Conservation (phyloP, 495 filamentous ascomycete species). For the Cryomyces minteri region DNA sequence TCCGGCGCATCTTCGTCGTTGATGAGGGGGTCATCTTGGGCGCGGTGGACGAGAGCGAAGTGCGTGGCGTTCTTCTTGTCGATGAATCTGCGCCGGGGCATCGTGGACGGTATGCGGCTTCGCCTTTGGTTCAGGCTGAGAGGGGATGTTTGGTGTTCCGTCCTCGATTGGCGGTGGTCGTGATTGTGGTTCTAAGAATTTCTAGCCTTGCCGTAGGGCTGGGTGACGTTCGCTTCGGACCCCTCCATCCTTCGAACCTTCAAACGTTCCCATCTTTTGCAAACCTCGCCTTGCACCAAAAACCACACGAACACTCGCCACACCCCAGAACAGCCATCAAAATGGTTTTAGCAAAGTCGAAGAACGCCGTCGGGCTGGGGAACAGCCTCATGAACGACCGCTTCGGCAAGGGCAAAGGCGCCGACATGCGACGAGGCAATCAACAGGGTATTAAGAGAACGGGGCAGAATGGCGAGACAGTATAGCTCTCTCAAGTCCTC, state of each 20-base stretch:
- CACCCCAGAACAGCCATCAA: slow-evolving; percentile 12
- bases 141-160: not conserved
- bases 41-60: slow-evolving; percentile 85
- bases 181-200: no score
- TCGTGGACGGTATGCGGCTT: slow-evolving; percentile 21
- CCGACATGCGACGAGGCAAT: slow-evolving; percentile 28
- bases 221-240: not conserved
- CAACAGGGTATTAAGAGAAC: slow-evolving; percentile 16
- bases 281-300: not conserved
- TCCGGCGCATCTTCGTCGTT: slow-evolving; percentile 67
- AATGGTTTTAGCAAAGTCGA: slow-evolving; percentile 93
- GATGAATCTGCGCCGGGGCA: slow-evolving; percentile 80
- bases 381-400: slow-evolving; percentile 86
- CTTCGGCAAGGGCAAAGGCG: slow-evolving; percentile 73
- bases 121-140: no score
- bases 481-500: not conserved
- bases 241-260: not conserved
- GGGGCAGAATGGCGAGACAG: slow-evolving; percentile 12
- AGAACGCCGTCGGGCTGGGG: slow-evolving; percentile 84
- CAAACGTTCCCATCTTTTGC: not conserved
- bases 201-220: no score
- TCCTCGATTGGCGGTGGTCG: not conserved
- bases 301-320: not conserved
- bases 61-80: slow-evolving; percentile 88
- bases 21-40: slow-evolving; percentile 91